Base-by-base conservation (phyloP, 176 grass and related monocot genomes). In the Ensete glaucum region DNA sequence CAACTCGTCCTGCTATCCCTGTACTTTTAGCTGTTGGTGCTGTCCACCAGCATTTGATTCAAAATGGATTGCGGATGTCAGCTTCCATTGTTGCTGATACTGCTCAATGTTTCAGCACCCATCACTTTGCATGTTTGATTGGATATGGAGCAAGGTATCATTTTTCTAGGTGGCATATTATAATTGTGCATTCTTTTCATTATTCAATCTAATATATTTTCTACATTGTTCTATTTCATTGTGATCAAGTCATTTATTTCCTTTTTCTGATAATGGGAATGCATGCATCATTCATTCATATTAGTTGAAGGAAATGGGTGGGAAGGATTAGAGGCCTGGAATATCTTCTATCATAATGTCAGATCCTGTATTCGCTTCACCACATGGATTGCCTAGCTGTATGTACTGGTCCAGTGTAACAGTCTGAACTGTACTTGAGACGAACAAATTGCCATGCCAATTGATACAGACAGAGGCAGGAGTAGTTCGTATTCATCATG, bases 41-140 rank as follows among this genome's bases (percentile, higher is more conserved):
- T 80, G 89, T 99, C 67, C 96, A 99, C 74, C 96, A 99, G 79
- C 91, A 99, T 91, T 87, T 99, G 81, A 99, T 99, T 88, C 91
- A 99, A 76, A 99, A 99, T 84, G 96, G 96, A 53, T 84, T 99
- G 56, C 84, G 91, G 20, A 95, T 99, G 96, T 91, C 88, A 72
- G 88, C 96, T 84, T 99, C 91, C 22, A 95, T 95, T 85, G 88
- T 95, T 84, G 91, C 86, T 67, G 91, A 99, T 67, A 99, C 96
- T 82, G 96, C 96, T 84, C 96, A 99, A 81, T 99, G 96, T 83
- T 95, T 99, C 76, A 99, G 91, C 80, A 99, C 96, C 13, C 96
- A 99, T 89, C 96, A 99, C 13, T 99, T 99, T 85, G 91, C 96
- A 29, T 99, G 96, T 86, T 87, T 99, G 82, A 91, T 99, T 59